Evolutionary conservation across 345 rosid genomes (phyloP).

Genomic region (Populus alba): DNA sequence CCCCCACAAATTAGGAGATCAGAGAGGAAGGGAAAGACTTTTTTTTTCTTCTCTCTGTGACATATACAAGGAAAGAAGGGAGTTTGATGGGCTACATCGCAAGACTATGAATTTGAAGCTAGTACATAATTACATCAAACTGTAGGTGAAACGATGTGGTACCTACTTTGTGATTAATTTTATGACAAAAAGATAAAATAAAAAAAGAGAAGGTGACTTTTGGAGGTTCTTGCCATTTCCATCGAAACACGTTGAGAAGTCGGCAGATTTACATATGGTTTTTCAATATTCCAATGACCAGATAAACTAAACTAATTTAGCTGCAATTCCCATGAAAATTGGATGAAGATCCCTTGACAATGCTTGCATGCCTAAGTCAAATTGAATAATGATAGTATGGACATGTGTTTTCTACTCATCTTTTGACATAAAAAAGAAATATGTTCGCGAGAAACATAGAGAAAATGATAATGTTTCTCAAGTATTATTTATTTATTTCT

Average conservation of each 20-base stretch:
- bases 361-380: background rate
- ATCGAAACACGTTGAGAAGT: too few relatives aligned
- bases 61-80: background rate
- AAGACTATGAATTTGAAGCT: background rate
- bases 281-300: background rate
- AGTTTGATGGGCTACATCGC: background rate
- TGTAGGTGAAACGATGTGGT: background rate
- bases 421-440: too few relatives aligned
- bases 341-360: background rate
- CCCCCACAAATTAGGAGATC: slow-evolving; percentile 1
- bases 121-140: background rate
- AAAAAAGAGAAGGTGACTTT: background rate
- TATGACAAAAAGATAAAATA: background rate
- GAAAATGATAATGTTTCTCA: too few relatives aligned
- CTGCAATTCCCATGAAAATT: background rate
- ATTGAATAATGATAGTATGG: background rate
- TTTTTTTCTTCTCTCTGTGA: background rate
- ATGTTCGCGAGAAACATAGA: too few relatives aligned
- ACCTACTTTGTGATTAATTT: background rate
- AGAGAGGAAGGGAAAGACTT: background rate
- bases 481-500: too few relatives aligned
- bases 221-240: too few relatives aligned
- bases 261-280: background rate
- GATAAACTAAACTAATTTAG: background rate
- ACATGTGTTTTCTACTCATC: background rate